A percentile compares a stretch with the other conserved stretches of the same genome.
phyloP scores from a whole-genome alignment of 108 stramenopile genomes.

The Cyclostephanos tholiformis region DNA sequence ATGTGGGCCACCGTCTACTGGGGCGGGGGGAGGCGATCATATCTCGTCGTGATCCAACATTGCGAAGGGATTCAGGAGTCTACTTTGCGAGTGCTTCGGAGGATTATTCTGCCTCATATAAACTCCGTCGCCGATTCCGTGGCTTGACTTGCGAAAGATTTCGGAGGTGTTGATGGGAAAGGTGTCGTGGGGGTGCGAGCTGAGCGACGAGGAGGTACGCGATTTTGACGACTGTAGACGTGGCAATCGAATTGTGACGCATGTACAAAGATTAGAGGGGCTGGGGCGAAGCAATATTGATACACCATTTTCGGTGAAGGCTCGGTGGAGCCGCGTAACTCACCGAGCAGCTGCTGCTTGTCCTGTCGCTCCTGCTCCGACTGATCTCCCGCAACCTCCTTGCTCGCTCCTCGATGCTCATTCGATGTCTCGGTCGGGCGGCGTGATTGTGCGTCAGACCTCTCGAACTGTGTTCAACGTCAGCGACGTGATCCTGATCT shows the following conservation, averaged over 20 bases:
- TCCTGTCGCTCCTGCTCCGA: conserved; percentile 45
- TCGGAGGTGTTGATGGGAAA: conserved; percentile 30
- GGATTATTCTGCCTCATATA: neutral
- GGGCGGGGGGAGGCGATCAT: neutral
- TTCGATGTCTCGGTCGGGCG: conserved; percentile 4
- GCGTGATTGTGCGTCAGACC: neutral
- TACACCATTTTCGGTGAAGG: too few species aligned
- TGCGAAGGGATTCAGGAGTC: conserved; percentile 16
- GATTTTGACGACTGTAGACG: conserved; percentile 26
- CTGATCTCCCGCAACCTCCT: conserved; percentile 46
- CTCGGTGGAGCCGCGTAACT: too few species aligned
- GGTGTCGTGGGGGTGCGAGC: conserved; percentile 43
- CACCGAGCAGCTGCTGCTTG: conserved; percentile 19
- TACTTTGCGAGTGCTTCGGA: neutral
- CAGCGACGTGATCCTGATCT: conserved; percentile 19
- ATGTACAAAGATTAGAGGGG: neutral
- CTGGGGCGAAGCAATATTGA: neutral
- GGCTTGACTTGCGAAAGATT: conserved; percentile 12
- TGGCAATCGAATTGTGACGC: neutral
- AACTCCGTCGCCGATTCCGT: neutral
- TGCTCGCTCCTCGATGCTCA: conserved; percentile 41
- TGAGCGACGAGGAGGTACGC: conserved; percentile 6
- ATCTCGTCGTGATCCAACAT: conserved; percentile 35
- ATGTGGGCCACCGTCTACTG: too few species aligned
- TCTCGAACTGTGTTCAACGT: neutral